A percentile compares a stretch with the other conserved stretches of the same genome.
These are phyloP conservation scores for Cladosporium phlei DNA, from an alignment of 2,329 filamentous ascomycete species.

Conservation along the genomic window DNA sequence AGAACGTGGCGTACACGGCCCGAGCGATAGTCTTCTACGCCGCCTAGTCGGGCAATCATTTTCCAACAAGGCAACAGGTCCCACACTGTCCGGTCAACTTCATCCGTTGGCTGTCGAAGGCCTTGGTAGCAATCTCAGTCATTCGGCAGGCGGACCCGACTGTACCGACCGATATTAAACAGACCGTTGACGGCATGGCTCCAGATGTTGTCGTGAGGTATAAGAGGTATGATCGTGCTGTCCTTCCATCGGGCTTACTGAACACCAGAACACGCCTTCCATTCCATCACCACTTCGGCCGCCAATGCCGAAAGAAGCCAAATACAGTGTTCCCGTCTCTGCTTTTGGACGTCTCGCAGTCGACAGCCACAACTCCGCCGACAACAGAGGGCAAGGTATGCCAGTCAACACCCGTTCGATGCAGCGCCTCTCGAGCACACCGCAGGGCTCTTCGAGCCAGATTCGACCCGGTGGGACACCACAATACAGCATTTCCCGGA, in stretches of 20 bases:
- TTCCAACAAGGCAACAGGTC: neutral
- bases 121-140: neutral
- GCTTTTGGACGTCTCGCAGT: neutral
- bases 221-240: no score
- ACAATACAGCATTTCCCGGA: no score
- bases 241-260: no score
- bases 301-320: neutral
- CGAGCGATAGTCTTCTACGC: neutral
- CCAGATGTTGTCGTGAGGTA: no score
- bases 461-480: constrained; percentile 3
- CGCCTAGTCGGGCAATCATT: neutral
- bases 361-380: neutral
- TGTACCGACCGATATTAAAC: neutral
- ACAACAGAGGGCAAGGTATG: constrained; percentile 8
- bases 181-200: no score
- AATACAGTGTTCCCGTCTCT: neutral
- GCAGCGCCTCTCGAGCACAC: neutral
- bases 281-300: no score
- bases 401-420: constrained; percentile 8
- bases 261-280: no score
- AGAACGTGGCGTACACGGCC: neutral
- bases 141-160: neutral
- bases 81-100: no score
- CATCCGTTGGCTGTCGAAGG: neutral
- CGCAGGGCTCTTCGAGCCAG: neutral